Evolutionary conservation across 139 green algal species (phyloP).

Genomic region (Chlorella sp.): DNA sequence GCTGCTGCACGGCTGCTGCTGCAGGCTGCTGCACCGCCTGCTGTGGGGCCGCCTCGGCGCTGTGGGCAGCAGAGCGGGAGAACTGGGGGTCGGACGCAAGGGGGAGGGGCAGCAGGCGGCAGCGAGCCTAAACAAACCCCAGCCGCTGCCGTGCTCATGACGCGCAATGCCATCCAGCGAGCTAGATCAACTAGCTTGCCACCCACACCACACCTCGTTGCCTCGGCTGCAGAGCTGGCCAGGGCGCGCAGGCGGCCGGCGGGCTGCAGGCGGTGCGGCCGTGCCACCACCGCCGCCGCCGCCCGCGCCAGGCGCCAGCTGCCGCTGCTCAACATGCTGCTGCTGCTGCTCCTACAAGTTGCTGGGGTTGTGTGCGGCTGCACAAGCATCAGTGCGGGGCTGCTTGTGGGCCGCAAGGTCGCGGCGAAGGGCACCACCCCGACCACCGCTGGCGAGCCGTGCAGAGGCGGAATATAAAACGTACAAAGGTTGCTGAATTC

Average conservation of each 20-base stretch:
- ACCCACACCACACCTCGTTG: neutral
- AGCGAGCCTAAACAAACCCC: too few relatives aligned
- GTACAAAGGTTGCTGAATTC: too few relatives aligned
- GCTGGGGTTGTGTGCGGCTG: too few relatives aligned
- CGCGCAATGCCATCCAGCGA: neutral
- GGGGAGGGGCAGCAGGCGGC: neutral
- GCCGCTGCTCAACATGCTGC: constrained; percentile 15
- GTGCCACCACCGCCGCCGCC: constrained; percentile 8
- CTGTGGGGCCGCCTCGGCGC: neutral
- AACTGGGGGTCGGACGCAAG: neutral
- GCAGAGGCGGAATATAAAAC: too few relatives aligned
- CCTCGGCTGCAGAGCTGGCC: constrained; percentile 16
- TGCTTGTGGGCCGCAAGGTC: too few relatives aligned
- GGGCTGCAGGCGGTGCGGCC: neutral
- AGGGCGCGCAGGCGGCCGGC: constrained; percentile 3
- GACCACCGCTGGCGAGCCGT: neutral
- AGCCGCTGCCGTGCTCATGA: neutral
- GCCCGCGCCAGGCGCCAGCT: constrained; percentile 7
- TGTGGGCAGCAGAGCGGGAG: neutral
- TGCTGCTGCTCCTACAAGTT: neutral
- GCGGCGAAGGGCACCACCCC: too few relatives aligned
- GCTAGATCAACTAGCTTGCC: too few relatives aligned
- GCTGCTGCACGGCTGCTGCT: constrained; percentile 4
- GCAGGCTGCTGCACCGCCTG: neutral
- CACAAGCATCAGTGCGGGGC: too few relatives aligned